These are phyloP conservation scores for Aphanomyces astaci DNA, from an alignment of 352 stramenopile species.

Conservation along the genomic window DNA sequence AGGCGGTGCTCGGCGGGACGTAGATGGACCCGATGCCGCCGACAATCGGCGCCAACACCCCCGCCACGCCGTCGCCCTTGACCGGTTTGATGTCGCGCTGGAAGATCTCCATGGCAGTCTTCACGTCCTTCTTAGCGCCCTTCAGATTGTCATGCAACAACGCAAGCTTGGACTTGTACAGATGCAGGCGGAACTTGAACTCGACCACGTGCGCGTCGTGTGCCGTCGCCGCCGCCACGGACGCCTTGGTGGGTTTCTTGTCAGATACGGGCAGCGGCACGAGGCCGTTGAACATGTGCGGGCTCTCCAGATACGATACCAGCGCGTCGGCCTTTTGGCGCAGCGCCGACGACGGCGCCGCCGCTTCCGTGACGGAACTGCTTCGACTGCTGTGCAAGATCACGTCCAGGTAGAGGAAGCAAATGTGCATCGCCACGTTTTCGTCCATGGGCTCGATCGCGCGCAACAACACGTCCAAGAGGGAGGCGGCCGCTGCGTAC, in stretches of 20 bases:
- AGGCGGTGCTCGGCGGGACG: slow-evolving; percentile 52
- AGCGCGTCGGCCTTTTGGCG: slow-evolving; percentile 82
- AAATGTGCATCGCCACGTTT: slow-evolving; percentile 87
- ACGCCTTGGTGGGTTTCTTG: slow-evolving; percentile 3
- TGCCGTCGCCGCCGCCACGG: slow-evolving; percentile 34
- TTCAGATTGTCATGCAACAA: slow-evolving; percentile 82
- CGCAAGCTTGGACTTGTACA: slow-evolving; percentile 90
- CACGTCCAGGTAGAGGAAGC: slow-evolving; percentile 89
- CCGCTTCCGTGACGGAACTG: slow-evolving; percentile 68
- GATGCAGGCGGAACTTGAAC: slow-evolving; percentile 85
- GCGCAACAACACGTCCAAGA: slow-evolving; percentile 81
- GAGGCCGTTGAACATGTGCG: slow-evolving; percentile 82
- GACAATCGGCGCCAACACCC: slow-evolving; percentile 22
- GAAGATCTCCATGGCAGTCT: slow-evolving; percentile 89
- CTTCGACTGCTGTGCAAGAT: slow-evolving; percentile 83
- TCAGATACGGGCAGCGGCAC: slow-evolving; percentile 26
- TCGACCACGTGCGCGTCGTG: slow-evolving; percentile 70
- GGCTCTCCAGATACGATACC: slow-evolving; percentile 84
- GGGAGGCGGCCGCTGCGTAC: slow-evolving; percentile 75
- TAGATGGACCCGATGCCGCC: slow-evolving; percentile 54
- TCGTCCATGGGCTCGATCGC: slow-evolving; percentile 89
- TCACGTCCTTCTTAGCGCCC: slow-evolving; percentile 89
- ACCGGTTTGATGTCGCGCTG: slow-evolving; percentile 85
- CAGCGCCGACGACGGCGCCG: slow-evolving; percentile 40
- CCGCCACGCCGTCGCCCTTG: not conserved